phyloP scores from a whole-genome alignment of 148 eudicot genomes.

The Cornus florida region DNA sequence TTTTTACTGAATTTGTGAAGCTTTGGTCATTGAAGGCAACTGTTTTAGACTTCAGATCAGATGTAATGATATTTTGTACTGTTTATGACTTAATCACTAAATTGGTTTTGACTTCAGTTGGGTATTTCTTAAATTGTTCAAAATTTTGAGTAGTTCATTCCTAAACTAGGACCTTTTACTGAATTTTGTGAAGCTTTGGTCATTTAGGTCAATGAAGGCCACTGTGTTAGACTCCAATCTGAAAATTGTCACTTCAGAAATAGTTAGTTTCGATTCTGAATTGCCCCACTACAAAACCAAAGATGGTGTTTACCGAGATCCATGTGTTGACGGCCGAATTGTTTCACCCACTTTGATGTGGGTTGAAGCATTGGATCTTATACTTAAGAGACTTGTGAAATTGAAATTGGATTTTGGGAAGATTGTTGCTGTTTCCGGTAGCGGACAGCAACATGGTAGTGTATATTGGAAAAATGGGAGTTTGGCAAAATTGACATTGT shows the following conservation, averaged over 20 bases:
- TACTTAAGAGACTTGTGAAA: constrained; percentile 54
- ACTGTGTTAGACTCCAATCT: constrained; percentile 75
- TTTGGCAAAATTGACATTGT: constrained; percentile 43
- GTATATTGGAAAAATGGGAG: constrained; percentile 87
- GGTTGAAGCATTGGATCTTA: constrained; percentile 84
- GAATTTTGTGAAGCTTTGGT: constrained; percentile 3
- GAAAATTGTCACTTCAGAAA: constrained; percentile 49
- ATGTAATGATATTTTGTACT: too few relatives aligned
- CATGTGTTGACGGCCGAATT: constrained; percentile 61
- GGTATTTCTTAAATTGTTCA: too few relatives aligned
- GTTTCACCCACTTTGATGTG: constrained; percentile 92
- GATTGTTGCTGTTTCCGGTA: constrained; percentile 78
- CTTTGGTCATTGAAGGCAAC: too few relatives aligned
- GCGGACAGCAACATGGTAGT: constrained; percentile 95
- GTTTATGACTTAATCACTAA: too few relatives aligned
- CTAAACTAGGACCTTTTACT: background rate
- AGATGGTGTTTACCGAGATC: constrained; percentile 81
- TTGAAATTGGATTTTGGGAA: constrained; percentile 61
- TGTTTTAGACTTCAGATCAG: too few relatives aligned
- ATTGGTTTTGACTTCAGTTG: too few relatives aligned
- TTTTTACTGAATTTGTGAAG: too few relatives aligned
- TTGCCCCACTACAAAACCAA: constrained; percentile 84
- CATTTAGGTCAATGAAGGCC: constrained; percentile 77
- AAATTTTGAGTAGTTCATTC: too few relatives aligned
- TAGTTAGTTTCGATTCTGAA: constrained; percentile 73